phyloP scores from a whole-genome alignment of 2,329 filamentous ascomycete species.

The Fusarium tuaranense region DNA sequence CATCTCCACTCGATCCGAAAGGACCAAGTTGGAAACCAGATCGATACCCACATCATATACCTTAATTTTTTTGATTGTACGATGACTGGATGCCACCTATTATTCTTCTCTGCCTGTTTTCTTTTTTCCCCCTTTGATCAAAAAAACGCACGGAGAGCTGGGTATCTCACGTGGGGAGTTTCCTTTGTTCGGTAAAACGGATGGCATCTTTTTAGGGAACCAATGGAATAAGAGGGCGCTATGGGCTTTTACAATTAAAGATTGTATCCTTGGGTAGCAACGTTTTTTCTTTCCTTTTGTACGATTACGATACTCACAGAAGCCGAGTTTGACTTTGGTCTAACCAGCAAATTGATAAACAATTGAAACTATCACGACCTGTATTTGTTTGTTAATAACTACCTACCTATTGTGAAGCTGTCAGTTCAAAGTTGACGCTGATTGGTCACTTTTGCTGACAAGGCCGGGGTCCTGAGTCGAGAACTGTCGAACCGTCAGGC shows the following conservation, averaged over 20 bases:
- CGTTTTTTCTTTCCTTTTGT: not conserved
- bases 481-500: constrained; percentile 6
- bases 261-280: not conserved
- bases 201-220: not conserved
- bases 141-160: constrained; percentile 27
- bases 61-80: constrained; percentile 28
- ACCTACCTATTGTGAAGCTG: not conserved
- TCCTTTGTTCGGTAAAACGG: constrained; percentile 14
- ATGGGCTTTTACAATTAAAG: constrained; percentile 7
- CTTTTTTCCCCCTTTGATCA: not conserved
- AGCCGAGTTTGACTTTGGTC: not conserved
- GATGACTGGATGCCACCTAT: constrained; percentile 20
- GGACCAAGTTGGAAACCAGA: constrained; percentile 27
- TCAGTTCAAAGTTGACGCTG: constrained; percentile 7
- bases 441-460: constrained; percentile 5
- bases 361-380: not conserved
- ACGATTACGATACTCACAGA: not conserved
- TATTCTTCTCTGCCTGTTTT: constrained; percentile 6
- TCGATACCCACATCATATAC: constrained; percentile 25
- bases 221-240: constrained; percentile 13
- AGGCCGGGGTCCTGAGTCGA: constrained; percentile 11
- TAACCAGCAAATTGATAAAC: constrained; percentile 21
- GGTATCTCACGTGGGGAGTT: constrained; percentile 28
- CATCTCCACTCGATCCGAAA: constrained; percentile 4
- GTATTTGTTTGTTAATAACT: not conserved